phyloP scores from a whole-genome alignment of 2,329 filamentous ascomycete species.

The Phyllosticta citribraziliensis region DNA sequence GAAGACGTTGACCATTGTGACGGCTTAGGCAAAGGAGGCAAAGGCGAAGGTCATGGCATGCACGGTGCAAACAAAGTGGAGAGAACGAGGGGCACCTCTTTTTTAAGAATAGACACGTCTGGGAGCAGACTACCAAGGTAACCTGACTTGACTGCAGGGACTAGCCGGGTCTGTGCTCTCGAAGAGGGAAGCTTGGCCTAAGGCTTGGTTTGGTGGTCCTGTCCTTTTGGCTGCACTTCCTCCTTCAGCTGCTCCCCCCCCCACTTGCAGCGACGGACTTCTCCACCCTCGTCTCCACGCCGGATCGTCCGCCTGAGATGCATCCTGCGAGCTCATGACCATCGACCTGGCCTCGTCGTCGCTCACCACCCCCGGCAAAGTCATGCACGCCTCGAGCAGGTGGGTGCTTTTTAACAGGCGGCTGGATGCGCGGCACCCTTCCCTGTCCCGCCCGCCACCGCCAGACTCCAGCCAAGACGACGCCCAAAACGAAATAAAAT shows the following conservation, averaged over 20 bases:
- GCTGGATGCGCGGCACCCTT: neutral
- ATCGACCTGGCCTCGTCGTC: neutral
- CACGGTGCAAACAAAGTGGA: neutral
- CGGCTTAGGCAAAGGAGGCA: neutral
- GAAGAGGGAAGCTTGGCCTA: neutral
- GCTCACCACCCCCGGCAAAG: neutral
- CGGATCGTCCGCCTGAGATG: neutral
- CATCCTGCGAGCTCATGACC: neutral
- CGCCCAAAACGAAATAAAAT: neutral
- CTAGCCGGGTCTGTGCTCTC: neutral
- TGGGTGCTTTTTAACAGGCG: neutral
- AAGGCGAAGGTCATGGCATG: neutral
- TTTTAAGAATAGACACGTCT: neutral
- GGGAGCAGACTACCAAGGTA: neutral
- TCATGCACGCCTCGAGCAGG: neutral
- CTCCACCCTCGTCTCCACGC: neutral
- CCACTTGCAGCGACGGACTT: neutral
- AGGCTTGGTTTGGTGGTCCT: neutral
- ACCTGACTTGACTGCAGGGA: neutral
- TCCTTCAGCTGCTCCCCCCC: neutral
- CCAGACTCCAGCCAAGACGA: neutral
- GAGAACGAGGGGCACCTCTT: neutral
- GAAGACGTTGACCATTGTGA: constrained; percentile 56
- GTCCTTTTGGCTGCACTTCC: neutral
- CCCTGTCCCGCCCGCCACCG: neutral